Conservation (phyloP, 441 rosid species). For the Adansonia madagascariensis region DNA sequence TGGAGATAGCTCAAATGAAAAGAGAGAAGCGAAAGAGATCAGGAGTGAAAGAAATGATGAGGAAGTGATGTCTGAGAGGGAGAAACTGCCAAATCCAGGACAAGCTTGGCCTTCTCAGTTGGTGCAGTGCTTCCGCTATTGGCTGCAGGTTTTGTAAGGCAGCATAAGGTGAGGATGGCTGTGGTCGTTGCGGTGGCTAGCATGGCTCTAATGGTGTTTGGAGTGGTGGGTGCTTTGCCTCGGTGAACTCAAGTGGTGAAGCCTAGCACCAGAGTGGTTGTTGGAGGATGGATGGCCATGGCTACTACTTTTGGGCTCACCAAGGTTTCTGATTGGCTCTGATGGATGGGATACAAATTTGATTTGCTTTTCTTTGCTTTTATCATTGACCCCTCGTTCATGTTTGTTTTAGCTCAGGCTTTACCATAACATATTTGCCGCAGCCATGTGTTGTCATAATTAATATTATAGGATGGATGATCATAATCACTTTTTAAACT, state of each 20-base stretch:
- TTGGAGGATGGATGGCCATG: slow-evolving; percentile 3
- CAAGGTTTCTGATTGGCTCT: neutral
- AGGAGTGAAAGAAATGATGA: neutral
- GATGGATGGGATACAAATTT: neutral
- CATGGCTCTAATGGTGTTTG: neutral
- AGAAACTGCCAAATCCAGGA: slow-evolving; percentile 4
- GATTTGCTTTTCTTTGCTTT: neutral
- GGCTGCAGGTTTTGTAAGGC: neutral
- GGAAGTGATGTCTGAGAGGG: no score
- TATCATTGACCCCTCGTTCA: no score
- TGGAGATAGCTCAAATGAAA: neutral
- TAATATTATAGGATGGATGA: neutral
- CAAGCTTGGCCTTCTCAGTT: neutral
- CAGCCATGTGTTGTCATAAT: no score
- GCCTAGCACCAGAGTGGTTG: neutral
- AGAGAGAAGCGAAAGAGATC: neutral
- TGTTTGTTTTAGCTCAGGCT: no score
- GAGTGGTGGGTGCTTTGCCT: neutral
- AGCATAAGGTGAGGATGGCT: neutral
- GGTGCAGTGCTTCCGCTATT: neutral
- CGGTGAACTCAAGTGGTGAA: neutral
- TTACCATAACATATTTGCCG: no score
- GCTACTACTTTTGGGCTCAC: neutral
- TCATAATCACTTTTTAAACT: no score
- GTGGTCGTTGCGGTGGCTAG: neutral